Evolutionary conservation across 768 basidiomycete genomes (phyloP).

Genomic region (Mycena capillaripes): DNA sequence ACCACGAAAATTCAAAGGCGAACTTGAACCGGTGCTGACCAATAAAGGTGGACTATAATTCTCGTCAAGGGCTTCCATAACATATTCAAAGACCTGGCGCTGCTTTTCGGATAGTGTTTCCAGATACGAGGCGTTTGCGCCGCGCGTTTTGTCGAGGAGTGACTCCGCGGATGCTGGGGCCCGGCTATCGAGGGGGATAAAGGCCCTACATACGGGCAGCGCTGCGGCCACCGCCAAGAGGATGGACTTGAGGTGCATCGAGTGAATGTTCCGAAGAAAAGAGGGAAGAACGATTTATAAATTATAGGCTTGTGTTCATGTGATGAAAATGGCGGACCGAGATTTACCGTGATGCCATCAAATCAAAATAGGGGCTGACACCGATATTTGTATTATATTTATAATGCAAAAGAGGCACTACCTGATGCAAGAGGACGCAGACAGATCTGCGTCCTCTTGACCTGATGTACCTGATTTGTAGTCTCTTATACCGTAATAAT

Average conservation of each 20-base stretch:
- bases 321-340: too few species aligned
- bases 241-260: background rate
- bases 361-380: too few species aligned
- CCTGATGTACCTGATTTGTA: too few species aligned
- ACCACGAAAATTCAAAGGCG: background rate
- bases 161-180: background rate
- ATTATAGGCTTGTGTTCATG: too few species aligned
- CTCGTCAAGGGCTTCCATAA: constrained; percentile 41
- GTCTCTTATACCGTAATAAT: too few species aligned
- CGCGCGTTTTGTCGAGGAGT: background rate
- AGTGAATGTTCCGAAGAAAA: too few species aligned
- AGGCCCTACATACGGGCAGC: background rate
- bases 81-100: constrained; percentile 42
- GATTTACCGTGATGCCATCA: too few species aligned
- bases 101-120: constrained; percentile 39
- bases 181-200: background rate
- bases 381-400: too few species aligned
- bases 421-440: too few species aligned
- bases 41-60: constrained; percentile 45
- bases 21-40: constrained; percentile 23
- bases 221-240: background rate
- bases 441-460: too few species aligned
- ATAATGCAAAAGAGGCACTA: too few species aligned
- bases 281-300: too few species aligned
- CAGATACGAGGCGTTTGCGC: constrained; percentile 37